Base-by-base conservation (phyloP, 208 protist genomes). In the Trypanosoma congolense region DNA sequence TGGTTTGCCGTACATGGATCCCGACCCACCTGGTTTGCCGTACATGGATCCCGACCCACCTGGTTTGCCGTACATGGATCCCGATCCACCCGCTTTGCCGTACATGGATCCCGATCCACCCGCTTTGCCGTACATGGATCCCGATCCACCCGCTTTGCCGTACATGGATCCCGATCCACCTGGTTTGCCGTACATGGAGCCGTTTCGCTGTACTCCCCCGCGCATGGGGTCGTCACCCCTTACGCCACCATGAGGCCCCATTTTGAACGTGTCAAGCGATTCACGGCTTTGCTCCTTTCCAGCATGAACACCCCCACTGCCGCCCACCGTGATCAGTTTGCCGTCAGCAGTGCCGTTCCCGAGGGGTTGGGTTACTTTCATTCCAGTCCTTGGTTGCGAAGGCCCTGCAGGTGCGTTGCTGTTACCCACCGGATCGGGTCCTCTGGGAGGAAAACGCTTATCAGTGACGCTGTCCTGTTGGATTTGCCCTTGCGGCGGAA, bases 21-120 rank as follows among this genome's bases (percentile, higher is more conserved):
- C 56, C 18, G 50, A 48, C 19, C 62, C 63, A 51, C 54, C 50
- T 42, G 12, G 48, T 35, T 62, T 67, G 38, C 67, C 68, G 47
- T 76, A 78, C 38, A 77, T 65, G 44, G 68, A 26, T 47, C 71
- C 66, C 21, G 31, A 29, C 43, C 50, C 58, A 69, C 73, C 66
- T 55, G 58, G 54, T 38, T 33, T 58, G 40, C 70, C 70, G 44
- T 63, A 70, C 36, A 51, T 47, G 52, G 18, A 9, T 55, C 56
- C 56, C 56, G 55, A 61, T 36, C 55, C 38, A 18, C 47, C 46
- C 24, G 59, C 52, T 30, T 28, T 57, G 43, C 70, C 64, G 46
- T 71, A 77, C 64, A 78, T 75, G 41, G 61, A 75, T n/a, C 75
- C 75, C 22, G 40, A 43, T 40, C 79, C 63, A 50, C 68, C 71